Evolutionary conservation across 31 red algal species (phyloP).

Genomic region (Endocladia muricata): DNA sequence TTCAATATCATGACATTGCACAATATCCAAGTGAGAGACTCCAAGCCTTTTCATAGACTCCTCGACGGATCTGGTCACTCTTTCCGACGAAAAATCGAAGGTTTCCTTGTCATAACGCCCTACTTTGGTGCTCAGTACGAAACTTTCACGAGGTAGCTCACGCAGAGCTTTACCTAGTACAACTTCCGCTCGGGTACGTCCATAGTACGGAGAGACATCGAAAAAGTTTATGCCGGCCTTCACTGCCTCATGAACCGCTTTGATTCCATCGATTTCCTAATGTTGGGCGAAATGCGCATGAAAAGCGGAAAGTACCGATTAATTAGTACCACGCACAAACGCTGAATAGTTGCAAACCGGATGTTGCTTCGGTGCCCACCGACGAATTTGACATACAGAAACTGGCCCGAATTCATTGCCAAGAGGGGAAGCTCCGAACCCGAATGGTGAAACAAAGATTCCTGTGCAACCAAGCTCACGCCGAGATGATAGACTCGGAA

Average conservation of each 20-base stretch:
- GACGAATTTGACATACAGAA: constrained; percentile 24
- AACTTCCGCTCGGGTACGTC: constrained; percentile 69
- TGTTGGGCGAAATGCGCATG: neutral
- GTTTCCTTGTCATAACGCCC: constrained; percentile 80
- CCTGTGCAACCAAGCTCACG: constrained; percentile 78
- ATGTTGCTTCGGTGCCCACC: neutral
- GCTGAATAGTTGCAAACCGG: neutral
- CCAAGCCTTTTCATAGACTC: constrained; percentile 79
- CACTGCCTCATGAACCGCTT: constrained; percentile 79
- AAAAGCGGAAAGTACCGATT: neutral
- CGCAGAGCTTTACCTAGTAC: constrained; percentile 87
- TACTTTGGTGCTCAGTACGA: constrained; percentile 94
- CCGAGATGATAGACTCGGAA: constrained; percentile 18
- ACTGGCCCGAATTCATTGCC: constrained; percentile 84
- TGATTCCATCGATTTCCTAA: constrained; percentile 74
- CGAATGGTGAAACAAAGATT: constrained; percentile 78
- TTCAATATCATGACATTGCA: constrained; percentile 99
- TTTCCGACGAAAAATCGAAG: constrained; percentile 91
- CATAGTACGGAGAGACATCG: constrained; percentile 96
- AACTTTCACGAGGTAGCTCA: constrained; percentile 78
- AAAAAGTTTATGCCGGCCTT: constrained; percentile 92
- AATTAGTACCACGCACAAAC: neutral
- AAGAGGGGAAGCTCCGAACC: constrained; percentile 91
- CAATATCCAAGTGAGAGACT: constrained; percentile 82
- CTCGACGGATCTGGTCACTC: constrained; percentile 76